These are phyloP conservation scores for Aspergillus udagawae DNA, from an alignment of 2,329 filamentous ascomycete species.

Conservation along the genomic window DNA sequence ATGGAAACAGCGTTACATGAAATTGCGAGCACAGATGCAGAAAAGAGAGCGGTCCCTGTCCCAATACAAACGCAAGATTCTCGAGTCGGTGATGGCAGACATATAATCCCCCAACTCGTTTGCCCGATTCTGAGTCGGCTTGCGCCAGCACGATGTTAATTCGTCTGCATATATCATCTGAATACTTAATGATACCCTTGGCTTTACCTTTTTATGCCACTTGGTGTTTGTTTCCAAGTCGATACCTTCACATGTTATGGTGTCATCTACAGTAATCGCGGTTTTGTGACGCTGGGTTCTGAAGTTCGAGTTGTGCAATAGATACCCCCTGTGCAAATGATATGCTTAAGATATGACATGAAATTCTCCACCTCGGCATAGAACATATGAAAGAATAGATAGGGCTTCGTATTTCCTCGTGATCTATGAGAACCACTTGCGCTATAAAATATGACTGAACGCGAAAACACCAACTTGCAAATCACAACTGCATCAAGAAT, in stretches of 20 bases:
- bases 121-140: neutral
- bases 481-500: neutral
- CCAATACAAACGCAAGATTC: slow-evolving; percentile 40
- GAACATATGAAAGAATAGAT: neutral
- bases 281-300: slow-evolving; percentile 2
- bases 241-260: neutral
- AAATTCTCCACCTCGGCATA: neutral
- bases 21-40: slow-evolving; percentile 35
- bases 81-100: slow-evolving; percentile 43
- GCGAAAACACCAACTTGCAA: neutral
- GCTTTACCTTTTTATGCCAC: neutral
- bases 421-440: neutral
- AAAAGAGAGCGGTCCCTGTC: slow-evolving; percentile 36
- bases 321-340: slow-evolving; percentile 19
- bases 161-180: neutral
- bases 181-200: neutral
- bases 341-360: neutral
- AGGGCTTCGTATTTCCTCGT: neutral
- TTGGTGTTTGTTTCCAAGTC: neutral
- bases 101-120: slow-evolving; percentile 17
- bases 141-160: neutral
- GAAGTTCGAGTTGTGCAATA: slow-evolving; percentile 4
- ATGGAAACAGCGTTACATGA: slow-evolving; percentile 40
- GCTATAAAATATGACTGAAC: neutral
- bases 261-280: neutral